Evolutionary conservation across 148 eudicot genomes (phyloP), one percentile per base, ranked within the genome.

Genomic region (Vaccinium myrtillus): DNA sequence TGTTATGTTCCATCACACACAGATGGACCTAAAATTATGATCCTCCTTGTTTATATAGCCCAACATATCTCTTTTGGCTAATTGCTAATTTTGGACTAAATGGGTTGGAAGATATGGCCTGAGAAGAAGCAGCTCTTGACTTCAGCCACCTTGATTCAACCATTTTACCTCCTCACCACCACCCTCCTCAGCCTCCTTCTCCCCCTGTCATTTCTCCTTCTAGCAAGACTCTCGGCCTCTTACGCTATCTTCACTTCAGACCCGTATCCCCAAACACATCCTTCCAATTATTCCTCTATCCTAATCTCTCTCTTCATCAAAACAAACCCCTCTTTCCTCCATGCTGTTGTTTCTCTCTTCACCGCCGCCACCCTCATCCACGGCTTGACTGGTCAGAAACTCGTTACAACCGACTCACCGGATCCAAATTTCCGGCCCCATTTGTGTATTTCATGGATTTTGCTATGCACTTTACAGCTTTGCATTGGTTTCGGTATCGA

Each of bases 171-270:
- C 32, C 82, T 93, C 77, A 89, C 92, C 7, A 78, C 90, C 70
- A 89, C 92, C 74, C 92, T 92, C 81, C 94, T 96, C 86, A 92
- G 93, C 87, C 97, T 96, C 77, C 92, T 96, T 55, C 88, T 96
- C 77, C 98, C 99, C 39, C 87, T 94, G 77, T 93, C 98, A 2
- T 94, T 93, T 65, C 91, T 96, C 78, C 92, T 94, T 61, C 83
- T 96, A 79, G 94, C 97, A 54, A 87, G 98, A 77, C 90, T 93
- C 61, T 86, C 98, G 51, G 86, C 91, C 83, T 92, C 94, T 6
- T 83, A 84, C 23, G 94, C 88, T 82, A 80, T 94, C 36, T 49
- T 91, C 53, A 84, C 90, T 27, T 80, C 84, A 48, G 69, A 83
- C 19, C 85, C 74, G 0, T 19, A 27, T 49, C 85, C 18, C 43